Percentiles rank a stretch among this genome's conserved stretches.
phyloP scores from a whole-genome alignment of 768 basidiomycete species.

The Lepiota brunneoincarnata region DNA sequence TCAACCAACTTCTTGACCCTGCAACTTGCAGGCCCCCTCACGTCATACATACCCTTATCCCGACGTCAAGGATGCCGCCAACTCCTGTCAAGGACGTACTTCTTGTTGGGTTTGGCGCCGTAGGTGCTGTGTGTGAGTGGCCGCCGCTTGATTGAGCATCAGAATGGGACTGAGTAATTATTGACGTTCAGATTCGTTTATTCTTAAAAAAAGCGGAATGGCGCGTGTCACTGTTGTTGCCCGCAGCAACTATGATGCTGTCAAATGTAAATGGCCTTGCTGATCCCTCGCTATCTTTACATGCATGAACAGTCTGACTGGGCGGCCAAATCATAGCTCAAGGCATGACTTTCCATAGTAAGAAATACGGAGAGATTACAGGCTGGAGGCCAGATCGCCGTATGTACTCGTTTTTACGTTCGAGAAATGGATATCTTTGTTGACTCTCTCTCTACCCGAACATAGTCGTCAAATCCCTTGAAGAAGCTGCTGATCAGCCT shows the following conservation, averaged over 20 bases:
- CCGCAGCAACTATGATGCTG: conserved; percentile 60
- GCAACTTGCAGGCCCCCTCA: too few relatives aligned
- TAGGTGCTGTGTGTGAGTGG: conserved; percentile 62
- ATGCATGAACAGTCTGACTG: neutral
- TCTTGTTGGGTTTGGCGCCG: conserved; percentile 63
- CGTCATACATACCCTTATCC: neutral
- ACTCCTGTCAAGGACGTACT: conserved; percentile 44
- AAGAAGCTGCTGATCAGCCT: conserved; percentile 54
- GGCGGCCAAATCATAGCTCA: conserved; percentile 35
- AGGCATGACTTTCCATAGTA: conserved; percentile 56
- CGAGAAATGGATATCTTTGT: neutral
- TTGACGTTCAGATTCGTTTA: conserved; percentile 43
- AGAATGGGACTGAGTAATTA: neutral
- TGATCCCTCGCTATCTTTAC: neutral
- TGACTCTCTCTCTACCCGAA: neutral
- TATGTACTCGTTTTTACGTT: conserved; percentile 27
- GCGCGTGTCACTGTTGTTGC: conserved; percentile 73
- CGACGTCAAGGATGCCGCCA: neutral
- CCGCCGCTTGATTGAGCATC: neutral
- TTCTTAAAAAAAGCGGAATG: conserved; percentile 54
- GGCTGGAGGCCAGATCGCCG: conserved; percentile 66
- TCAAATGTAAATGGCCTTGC: conserved; percentile 37
- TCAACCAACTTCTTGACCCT: too few relatives aligned
- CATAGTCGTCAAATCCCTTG: conserved; percentile 56
- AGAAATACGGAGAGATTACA: conserved; percentile 53